Base-by-base conservation (phyloP, 1,139 yeast species). In the Protomyces lactucae-debilis region DNA sequence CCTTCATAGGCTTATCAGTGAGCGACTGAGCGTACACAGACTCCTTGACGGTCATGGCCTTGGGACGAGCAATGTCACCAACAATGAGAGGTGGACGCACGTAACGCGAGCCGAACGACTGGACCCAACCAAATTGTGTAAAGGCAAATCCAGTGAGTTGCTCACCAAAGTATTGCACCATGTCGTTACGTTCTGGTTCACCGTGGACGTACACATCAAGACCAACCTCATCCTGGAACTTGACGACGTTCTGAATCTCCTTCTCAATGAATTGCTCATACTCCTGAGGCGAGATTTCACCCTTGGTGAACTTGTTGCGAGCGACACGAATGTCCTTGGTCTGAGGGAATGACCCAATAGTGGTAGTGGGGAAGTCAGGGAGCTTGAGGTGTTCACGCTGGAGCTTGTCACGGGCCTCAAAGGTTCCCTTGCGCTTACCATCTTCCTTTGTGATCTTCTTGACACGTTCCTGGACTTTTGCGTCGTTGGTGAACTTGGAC, bases 151-250 rank as follows among this genome's bases (percentile, higher is more conserved):
- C 99, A 77, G 89, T 88, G 78, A 93, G 84, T 84, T 90, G 91
- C 83, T 93, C 99, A 84, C 99, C 99, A 73, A 93, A 93, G 87
- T 93, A 93, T 84, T 93, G 99, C 76, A 93, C 99, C 99, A 93
- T 93, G 83, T 93, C 99, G 83, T 93, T 93, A 87, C 99, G 89
- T 85, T 95, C 99, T 80, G 99, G 99, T 83, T 93, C 99, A 84
- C 99, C 99, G 81, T 93, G 99, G 72, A 93, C 99, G 74, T 92
- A 84, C 73, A 93, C 99, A 78, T 93, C 99, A 76, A 93, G 86
- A 73, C 96, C 99, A 76, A 92, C 85, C 79, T 93, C 97, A 82
- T 93, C 99, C 85, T 93, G 99, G 95, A 93, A 93, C 83, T 89
- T 88, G 80, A 93, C 90, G 75, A 92, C 98, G 69, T 83, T 85